Evolutionary conservation across 345 rosid genomes (phyloP), one percentile per base, ranked within the genome.

Genomic region (Eucalyptus erythrocorys): DNA sequence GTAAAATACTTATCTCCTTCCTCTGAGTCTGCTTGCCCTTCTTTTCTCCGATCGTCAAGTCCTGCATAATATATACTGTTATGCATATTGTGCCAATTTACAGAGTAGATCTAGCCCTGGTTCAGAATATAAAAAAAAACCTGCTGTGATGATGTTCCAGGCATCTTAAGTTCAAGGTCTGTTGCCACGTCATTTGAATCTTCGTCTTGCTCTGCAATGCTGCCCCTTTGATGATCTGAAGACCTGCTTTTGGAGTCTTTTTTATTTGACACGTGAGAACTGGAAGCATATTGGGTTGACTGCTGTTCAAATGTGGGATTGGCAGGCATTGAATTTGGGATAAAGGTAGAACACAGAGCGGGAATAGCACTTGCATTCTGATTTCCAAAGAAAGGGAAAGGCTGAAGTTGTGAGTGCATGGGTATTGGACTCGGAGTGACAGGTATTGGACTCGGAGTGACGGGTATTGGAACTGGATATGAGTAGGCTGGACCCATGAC

Each of bases 261-360:
- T n/a, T n/a, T 61, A 61, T 92, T 91, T 55, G 95, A 93, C 92
- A 53, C 42, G 89, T 88, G 91, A 48, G 95, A 94, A 37, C 90
- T 88, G 64, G 93, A 92, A 27, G 94, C 92, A 86, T 89, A 89
- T 64, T 90, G 94, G 37, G 90, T 84, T 13, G 91, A 90, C 50
- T 89, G 90, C 37, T 87, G 93, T 86, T 93, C 95, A 6, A 55
- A 85, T 17, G 89, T 85, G 86, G 94, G 90, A 90, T 87, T 94
- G 49, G 89, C 87, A 47, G 93, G 90, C 47, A 92, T 81, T 87
- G 93, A 89, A 87, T 91, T 93, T 12, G 94, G 95, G 40, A 95
- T 88, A 88, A 90, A 93, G 40, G 94, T 95, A 88, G 97, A 94
- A 90, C 95, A 91, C 8, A 94, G 92, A 86, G 89, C 88, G n/a